phyloP scores from a whole-genome alignment of 2,329 filamentous ascomycete species.

The Scedosporium apiospermum region DNA sequence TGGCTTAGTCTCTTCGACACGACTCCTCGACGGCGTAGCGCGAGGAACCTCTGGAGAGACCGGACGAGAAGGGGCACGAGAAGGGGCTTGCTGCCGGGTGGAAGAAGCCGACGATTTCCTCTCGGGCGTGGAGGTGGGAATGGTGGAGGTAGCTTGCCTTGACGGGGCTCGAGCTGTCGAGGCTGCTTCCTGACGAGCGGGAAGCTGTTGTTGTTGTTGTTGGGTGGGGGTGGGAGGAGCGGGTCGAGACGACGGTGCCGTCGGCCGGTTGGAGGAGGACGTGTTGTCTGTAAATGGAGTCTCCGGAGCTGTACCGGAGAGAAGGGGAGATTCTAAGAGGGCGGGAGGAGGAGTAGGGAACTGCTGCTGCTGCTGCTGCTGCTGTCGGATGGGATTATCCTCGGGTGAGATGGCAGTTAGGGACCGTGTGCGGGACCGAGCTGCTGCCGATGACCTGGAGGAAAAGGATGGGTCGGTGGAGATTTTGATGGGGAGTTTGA shows the following conservation, averaged over 20 bases:
- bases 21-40: background rate
- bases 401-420: constrained; percentile 3
- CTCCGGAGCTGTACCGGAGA: constrained; percentile 2
- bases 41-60: constrained; percentile 4
- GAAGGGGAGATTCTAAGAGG: background rate
- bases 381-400: background rate
- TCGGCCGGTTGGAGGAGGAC: background rate
- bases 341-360: background rate
- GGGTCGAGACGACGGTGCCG: constrained; percentile 6
- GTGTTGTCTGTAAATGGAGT: constrained; percentile 2
- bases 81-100: background rate
- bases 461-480: constrained; percentile 9
- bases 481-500: constrained; percentile 12
- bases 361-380: background rate
- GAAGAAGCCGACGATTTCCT: background rate
- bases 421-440: constrained; percentile 4
- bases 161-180: constrained; percentile 43
- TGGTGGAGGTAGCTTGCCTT: constrained; percentile 1
- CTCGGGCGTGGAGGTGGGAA: constrained; percentile 4
- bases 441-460: background rate
- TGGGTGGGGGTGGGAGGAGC: constrained; percentile 7
- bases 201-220: constrained; percentile 7
- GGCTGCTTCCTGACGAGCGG: constrained; percentile 20
- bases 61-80: constrained; percentile 2
- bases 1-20: background rate